phyloP scores from a whole-genome alignment of 225 moss, liverwort and hornwort species.

The Marchantia paleacea region DNA sequence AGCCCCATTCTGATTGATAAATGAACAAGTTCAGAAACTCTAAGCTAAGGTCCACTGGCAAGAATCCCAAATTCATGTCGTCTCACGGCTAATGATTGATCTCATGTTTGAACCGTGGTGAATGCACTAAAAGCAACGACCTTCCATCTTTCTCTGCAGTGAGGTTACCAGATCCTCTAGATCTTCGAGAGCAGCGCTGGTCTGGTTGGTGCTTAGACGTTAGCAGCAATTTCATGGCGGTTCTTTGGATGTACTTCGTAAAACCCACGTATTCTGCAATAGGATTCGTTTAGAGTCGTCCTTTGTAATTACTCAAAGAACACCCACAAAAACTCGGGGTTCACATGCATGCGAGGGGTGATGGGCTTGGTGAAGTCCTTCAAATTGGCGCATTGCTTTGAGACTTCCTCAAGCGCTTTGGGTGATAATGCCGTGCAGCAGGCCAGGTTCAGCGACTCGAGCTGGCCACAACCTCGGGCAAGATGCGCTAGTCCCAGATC shows the following conservation, averaged over 20 bases:
- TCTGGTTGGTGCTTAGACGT: slow-evolving; percentile 10
- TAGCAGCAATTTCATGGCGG: not conserved
- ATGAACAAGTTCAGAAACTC: not conserved
- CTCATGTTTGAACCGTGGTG: not conserved
- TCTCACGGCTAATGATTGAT: slow-evolving; percentile 2
- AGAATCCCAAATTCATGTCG: slow-evolving; percentile 7
- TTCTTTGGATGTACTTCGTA: not conserved
- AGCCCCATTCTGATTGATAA: not conserved
- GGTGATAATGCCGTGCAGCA: slow-evolving; percentile 36
- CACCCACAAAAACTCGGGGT: slow-evolving; percentile 24
- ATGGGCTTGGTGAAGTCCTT: slow-evolving; percentile 42
- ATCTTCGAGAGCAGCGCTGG: not conserved
- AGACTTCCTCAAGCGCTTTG: slow-evolving; percentile 29
- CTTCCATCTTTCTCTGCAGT: not conserved
- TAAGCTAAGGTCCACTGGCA: not conserved
- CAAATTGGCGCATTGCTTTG: slow-evolving; percentile 28
- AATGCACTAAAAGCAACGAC: not conserved
- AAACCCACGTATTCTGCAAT: not conserved
- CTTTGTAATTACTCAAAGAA: slow-evolving; percentile 16
- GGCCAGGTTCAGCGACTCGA: slow-evolving; percentile 39
- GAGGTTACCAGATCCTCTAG: not conserved
- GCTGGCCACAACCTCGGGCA: slow-evolving; percentile 31
- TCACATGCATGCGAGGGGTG: slow-evolving; percentile 32
- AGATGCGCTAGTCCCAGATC: slow-evolving; percentile 37
- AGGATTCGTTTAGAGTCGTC: not conserved